phyloP scores from a whole-genome alignment of 176 grass and related monocot species.

The Zizania latifolia region DNA sequence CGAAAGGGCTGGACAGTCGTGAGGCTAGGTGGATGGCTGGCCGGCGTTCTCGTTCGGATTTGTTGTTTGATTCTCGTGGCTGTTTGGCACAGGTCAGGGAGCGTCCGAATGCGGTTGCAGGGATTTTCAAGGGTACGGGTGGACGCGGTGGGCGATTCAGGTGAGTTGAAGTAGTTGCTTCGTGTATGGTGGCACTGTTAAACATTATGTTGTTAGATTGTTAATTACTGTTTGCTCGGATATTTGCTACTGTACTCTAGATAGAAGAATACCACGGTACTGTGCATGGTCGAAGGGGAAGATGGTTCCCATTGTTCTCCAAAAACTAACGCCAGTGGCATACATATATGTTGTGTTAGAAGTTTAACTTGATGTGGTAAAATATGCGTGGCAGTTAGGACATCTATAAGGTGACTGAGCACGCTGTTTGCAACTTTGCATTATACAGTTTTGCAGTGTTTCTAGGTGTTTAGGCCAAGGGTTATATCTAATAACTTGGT shows the following conservation, averaged over 20 bases:
- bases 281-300: neutral
- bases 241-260: neutral
- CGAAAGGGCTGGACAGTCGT: neutral
- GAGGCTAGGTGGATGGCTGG: neutral
- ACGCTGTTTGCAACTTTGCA: neutral
- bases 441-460: neutral
- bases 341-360: neutral
- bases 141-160: slow-evolving; percentile 19
- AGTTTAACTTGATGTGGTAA: neutral
- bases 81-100: slow-evolving; percentile 25
- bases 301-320: neutral
- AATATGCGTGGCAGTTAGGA: neutral
- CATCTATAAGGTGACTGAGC: neutral
- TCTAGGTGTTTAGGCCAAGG: neutral
- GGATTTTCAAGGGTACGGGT: neutral
- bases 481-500: neutral
- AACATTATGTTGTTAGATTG: neutral
- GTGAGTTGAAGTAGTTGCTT: neutral
- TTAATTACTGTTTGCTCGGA: neutral
- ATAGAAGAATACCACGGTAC: neutral
- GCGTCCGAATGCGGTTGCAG: neutral
- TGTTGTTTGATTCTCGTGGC: neutral
- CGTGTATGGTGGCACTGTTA: too few relatives aligned
- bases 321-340: neutral
- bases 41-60: neutral